Conservation (phyloP, 176 grass and related monocot genomes). For the Poa annua region DNA sequence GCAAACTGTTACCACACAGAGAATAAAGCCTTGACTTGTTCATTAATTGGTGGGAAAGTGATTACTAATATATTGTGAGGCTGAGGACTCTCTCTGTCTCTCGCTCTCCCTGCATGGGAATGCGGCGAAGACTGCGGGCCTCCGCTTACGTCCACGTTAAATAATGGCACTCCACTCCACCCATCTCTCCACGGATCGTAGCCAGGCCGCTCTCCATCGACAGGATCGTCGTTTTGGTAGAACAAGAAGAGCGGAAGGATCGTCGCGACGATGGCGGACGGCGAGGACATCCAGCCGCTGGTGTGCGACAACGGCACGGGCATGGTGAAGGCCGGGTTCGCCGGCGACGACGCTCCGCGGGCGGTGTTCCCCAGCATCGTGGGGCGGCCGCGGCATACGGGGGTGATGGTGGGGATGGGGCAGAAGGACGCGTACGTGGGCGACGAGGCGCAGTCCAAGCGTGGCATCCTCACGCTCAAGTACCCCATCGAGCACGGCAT, state of each 20-base stretch:
- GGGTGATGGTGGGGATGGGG: conserved; percentile 76
- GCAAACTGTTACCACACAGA: too few relatives aligned
- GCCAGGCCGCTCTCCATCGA: too few relatives aligned
- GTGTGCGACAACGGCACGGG: conserved; percentile 64
- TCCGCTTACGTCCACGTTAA: conserved; percentile 7
- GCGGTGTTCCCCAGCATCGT: conserved; percentile 72
- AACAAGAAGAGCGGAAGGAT: neutral
- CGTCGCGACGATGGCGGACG: conserved; percentile 39
- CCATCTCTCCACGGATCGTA: too few relatives aligned
- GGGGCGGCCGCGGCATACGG: conserved; percentile 65
- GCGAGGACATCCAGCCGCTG: conserved; percentile 58
- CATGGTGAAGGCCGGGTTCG: conserved; percentile 68
- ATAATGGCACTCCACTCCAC: neutral
- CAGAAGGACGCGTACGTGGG: conserved; percentile 78
- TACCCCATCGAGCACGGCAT: conserved; percentile 77
- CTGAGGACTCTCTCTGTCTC: neutral
- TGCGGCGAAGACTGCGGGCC: neutral
- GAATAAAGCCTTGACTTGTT: too few relatives aligned
- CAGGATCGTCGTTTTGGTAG: neutral
- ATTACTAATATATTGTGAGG: neutral
- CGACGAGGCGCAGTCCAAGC: conserved; percentile 70
- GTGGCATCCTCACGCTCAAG: conserved; percentile 72
- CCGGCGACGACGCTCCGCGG: conserved; percentile 64
- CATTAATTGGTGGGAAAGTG: too few relatives aligned
- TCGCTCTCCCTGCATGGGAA: neutral